A percentile compares a stretch with the other conserved stretches of the same genome.
Evolutionary conservation across 2,329 filamentous ascomycete genomes (phyloP).

Genomic region (Calonectria hawksworthii): DNA sequence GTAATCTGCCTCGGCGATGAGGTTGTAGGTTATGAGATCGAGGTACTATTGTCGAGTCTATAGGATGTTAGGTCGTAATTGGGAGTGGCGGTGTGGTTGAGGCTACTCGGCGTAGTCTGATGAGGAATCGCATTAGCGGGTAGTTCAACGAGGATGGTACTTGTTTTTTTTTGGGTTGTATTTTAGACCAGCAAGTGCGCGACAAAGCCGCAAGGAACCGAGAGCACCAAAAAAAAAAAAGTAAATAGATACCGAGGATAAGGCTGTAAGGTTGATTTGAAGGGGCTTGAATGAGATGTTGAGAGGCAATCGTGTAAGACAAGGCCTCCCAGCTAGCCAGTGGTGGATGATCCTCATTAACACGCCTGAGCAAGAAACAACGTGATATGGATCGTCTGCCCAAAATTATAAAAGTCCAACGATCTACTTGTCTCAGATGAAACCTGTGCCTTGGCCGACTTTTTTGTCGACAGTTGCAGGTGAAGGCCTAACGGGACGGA

Average conservation of each 20-base stretch:
- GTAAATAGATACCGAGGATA: not conserved
- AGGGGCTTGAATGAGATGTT: not conserved
- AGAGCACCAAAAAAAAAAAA: no score
- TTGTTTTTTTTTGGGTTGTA: not conserved
- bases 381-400: not conserved
- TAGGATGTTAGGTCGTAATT: constrained; percentile 1
- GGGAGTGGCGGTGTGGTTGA: not conserved
- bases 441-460: not conserved
- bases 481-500: not conserved
- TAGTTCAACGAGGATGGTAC: not conserved
- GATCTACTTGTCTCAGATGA: not conserved
- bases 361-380: not conserved
- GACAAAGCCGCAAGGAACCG: not conserved
- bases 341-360: not conserved
- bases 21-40: not conserved
- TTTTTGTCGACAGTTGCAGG: not conserved
- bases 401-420: not conserved
- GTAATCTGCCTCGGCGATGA: not conserved
- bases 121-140: not conserved
- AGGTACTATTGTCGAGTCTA: not conserved
- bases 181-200: not conserved
- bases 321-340: not conserved
- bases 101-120: not conserved
- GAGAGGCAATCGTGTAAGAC: not conserved
- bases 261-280: constrained; percentile 10